A percentile compares a stretch with the other conserved stretches of the same genome.
phyloP scores from a whole-genome alignment of 2,329 filamentous ascomycete genomes.

The Verticillium dahliae region DNA sequence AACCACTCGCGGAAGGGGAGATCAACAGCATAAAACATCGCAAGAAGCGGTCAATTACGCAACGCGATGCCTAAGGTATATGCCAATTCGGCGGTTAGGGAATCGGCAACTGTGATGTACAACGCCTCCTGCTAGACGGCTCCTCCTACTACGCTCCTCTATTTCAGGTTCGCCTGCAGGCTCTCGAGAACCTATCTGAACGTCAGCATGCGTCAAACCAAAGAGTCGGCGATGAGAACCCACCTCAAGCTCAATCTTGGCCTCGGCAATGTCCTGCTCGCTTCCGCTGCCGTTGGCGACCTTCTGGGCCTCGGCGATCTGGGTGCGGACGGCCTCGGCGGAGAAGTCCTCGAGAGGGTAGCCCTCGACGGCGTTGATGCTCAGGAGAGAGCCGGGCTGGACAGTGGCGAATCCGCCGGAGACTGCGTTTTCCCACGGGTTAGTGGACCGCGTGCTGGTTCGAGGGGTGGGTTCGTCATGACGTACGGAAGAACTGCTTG shows the following conservation, averaged over 20 bases:
- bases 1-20: not conserved
- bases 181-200: constrained; percentile 67
- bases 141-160: constrained; percentile 49
- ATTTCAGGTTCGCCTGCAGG: constrained; percentile 75
- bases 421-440: constrained; percentile 44
- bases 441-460: not conserved
- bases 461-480: not conserved
- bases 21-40: constrained; percentile 6
- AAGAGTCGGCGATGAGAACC: constrained; percentile 14
- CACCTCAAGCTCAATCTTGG: constrained; percentile 98
- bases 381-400: constrained; percentile 88
- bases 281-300: constrained; percentile 83
- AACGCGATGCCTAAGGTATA: constrained; percentile 5
- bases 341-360: constrained; percentile 95
- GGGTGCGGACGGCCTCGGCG: constrained; percentile 77
- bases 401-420: constrained; percentile 96
- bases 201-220: constrained; percentile 16
- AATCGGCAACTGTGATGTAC: constrained; percentile 31
- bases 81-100: constrained; percentile 10
- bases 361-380: constrained; percentile 97
- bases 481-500: constrained; percentile 99
- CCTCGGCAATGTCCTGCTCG: constrained; percentile 96
- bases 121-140: constrained; percentile 24
- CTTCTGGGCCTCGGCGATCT: constrained; percentile 95
- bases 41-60: constrained; percentile 13